Percentiles rank a stretch among this genome's conserved stretches.
phyloP scores from a whole-genome alignment of 495 filamentous ascomycete genomes.

The Glonium stellatum region DNA sequence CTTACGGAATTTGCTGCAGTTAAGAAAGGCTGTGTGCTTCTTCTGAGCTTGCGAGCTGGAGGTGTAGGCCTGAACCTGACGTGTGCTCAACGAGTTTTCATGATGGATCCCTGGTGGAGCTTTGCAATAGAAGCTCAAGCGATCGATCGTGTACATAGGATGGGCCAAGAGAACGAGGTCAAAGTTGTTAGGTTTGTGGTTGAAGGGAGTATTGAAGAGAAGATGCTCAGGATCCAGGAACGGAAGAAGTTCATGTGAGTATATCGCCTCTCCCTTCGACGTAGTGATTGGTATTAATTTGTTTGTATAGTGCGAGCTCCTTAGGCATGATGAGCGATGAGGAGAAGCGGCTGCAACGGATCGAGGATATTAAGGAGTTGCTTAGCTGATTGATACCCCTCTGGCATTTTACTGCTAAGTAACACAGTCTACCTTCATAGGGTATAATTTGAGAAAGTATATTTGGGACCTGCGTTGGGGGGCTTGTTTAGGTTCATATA shows the following conservation, averaged over 20 bases:
- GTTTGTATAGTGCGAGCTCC: slow-evolving; percentile 63
- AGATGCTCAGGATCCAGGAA: slow-evolving; percentile 91
- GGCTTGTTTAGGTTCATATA: no score
- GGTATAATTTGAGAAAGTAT: no score
- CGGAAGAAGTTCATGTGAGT: slow-evolving; percentile 89
- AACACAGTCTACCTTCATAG: no score
- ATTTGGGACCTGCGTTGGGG: no score
- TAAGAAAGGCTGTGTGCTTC: slow-evolving; percentile 50
- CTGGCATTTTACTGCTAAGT: neutral
- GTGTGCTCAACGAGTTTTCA: slow-evolving; percentile 76
- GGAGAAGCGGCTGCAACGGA: slow-evolving; percentile 79
- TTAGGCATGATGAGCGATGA: slow-evolving; percentile 92
- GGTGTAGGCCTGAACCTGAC: slow-evolving; percentile 94
- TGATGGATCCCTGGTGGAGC: slow-evolving; percentile 99
- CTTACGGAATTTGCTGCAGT: slow-evolving; percentile 59
- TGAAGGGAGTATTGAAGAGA: slow-evolving; percentile 83
- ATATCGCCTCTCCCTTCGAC: neutral
- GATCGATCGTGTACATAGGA: slow-evolving; percentile 96
- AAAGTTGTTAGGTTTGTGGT: slow-evolving; percentile 81
- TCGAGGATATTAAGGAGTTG: slow-evolving; percentile 91
- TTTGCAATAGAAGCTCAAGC: slow-evolving; percentile 95
- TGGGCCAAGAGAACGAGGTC: slow-evolving; percentile 88
- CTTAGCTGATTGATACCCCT: slow-evolving; percentile 50
- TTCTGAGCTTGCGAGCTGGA: slow-evolving; percentile 82
- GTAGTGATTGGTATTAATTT: slow-evolving; percentile 9